Evolutionary conservation across 192 early-diverging fungal genomes (phyloP), one percentile per base, ranked within the genome.

Genomic region (Dimargaris xerosporica): DNA sequence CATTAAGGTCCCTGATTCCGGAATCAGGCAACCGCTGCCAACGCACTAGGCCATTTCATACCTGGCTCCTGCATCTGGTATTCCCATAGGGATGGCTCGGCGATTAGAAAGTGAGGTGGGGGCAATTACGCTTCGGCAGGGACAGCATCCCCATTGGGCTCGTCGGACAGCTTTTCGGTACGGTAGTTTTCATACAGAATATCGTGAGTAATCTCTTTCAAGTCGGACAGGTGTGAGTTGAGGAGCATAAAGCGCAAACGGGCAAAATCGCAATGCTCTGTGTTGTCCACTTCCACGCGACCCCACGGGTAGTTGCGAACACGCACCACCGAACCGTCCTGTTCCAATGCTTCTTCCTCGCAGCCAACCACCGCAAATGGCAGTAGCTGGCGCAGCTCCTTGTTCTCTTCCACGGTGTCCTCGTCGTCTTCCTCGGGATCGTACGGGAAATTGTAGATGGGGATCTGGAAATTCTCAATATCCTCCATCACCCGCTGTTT

Each of bases 401-500:
- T 84, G 78, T 96, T 99, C 75, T 99, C 94, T 72, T 99, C 96
- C 52, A 91, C 82, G 2, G 90, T 96, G 68, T 99, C 96, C 72
- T 99, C 96, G 66, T 98, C 96, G 69, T 96, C 96, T 65, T 95
- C 94, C 62, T 99, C 94, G 25, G 85, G 83, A 62, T 94, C 86
- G 65, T 86, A 86, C 51, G 96, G 96, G 78, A 99, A 99, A 75
- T 89, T 91, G 78, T 94, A 99, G 67, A 96, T 91, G 41, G 93
- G 93, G 65, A 99, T 96, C 59, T 89, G 82, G 76, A 93, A 91
- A 70, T 89, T 80, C 16, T 85, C 81, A 77, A 99, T 94, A 73
- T 99, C 96, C 67, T 95, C 86, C 94, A 97, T 96, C 62, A 98
- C 79, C 73, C 86, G 81, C 70, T 87, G 84, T 79, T 98, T 98